Evolutionary conservation across 176 grass and related monocot species (phyloP).

Genomic region (sorghum (Sorghum bicolor)): Sorghum_bicolor_NCBIv3 NC_012870.2:15432001-15432500

Average conservation of each 20-base stretch:
- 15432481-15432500: conserved; percentile 76
- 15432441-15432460: conserved; percentile 74
- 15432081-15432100: not conserved
- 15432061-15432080: no score
- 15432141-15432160: not conserved
- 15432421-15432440: conserved; percentile 50
- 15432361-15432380: conserved; percentile 82
- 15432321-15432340: not conserved
- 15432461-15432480: conserved; percentile 45
- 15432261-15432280: not conserved
- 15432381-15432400: conserved; percentile 74
- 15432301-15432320: not conserved
- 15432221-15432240: not conserved
- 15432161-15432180: not conserved
- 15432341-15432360: conserved; percentile 15
- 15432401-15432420: conserved; percentile 39
- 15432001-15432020: no score
- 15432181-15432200: not conserved
- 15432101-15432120: not conserved
- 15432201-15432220: not conserved
- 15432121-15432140: not conserved
- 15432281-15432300: not conserved
- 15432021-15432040: no score
- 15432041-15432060: no score
- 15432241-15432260: not conserved